Base-by-base conservation (phyloP, 257 asterid species). In the Lithospermum erythrorhizon region DNA sequence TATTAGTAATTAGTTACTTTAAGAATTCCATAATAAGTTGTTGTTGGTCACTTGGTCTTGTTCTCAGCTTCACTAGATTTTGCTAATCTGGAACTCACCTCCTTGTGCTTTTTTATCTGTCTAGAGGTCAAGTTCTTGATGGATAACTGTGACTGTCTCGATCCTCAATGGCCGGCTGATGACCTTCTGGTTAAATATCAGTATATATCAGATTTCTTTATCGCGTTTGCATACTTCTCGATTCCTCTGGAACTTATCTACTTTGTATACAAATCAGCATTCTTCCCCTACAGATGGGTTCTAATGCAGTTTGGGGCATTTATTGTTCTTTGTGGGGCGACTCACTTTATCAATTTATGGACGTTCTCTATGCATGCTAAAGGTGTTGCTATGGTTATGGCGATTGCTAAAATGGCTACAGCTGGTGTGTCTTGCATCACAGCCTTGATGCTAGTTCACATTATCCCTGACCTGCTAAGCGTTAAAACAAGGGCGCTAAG, bases 261-360 rank as follows among this genome's bases (percentile, higher is more conserved):
- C 78, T 85, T 85, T 47, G 87, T 85, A 51, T 83, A 83, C 13
- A 77, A 65, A 72, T 75, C 94, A 35, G 71, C 88, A 27, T 77
- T 78, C 84, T 83, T 85, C 70, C 94, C 94, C 0, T 85, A 85
- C 65, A 67, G 87, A 82, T 85, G 90, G 90, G 90, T 85, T 58
- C 75, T 85, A 29, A 79, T 85, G 72, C 90, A 82, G 69, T 85
- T 85, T 65, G 87, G 90, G 32, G 90, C 88, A 45, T 85, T 85
- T 59, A 85, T 85, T 58, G 67, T 81, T 63, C 86, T 85, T 15
- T 85, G 94, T 65, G 94, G 94, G 69, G 90, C 90, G 53, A 81
- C 94, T 41, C 94, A 85, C 75, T 81, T 81, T 55, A 79, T 86
- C 32, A 83, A 69, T 72, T 62, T 86, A 54, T 86, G 95, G 95